These are phyloP conservation scores for Scheffersomyces stambukii DNA, from an alignment of 1,139 yeast species.

Conservation along the genomic window DNA sequence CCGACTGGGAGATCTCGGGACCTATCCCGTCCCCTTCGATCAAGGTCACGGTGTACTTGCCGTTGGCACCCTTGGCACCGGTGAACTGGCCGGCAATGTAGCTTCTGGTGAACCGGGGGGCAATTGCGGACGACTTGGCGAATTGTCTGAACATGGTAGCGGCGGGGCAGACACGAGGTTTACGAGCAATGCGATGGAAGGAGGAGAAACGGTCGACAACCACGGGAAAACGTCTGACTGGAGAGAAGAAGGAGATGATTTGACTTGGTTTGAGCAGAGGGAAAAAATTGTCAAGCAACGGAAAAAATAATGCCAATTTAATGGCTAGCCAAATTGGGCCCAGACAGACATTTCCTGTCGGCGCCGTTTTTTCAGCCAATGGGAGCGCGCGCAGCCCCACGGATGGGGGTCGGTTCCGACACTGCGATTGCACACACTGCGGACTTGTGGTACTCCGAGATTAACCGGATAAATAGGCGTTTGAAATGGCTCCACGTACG, in stretches of 20 bases:
- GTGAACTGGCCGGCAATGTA: conserved; percentile 50
- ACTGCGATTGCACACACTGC: too few relatives aligned
- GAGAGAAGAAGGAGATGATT: conserved; percentile 1
- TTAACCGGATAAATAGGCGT: too few relatives aligned
- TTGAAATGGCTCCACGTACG: too few relatives aligned
- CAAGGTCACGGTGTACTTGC: conserved; percentile 87
- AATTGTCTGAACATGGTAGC: conserved; percentile 41
- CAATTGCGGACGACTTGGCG: conserved; percentile 25
- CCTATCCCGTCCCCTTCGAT: conserved; percentile 99
- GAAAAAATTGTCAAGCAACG: not conserved
- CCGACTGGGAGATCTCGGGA: conserved; percentile 89
- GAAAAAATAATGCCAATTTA: too few relatives aligned
- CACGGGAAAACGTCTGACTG: conserved; percentile 1
- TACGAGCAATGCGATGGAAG: not conserved
- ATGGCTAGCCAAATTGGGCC: too few relatives aligned
- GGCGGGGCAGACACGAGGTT: not conserved
- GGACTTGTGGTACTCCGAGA: too few relatives aligned
- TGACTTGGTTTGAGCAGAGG: conserved; percentile 4
- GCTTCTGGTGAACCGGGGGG: conserved; percentile 43
- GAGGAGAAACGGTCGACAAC: conserved; percentile 1
- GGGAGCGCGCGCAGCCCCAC: too few relatives aligned
- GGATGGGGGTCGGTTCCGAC: too few relatives aligned
- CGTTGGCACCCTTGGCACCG: conserved; percentile 45
- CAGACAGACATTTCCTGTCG: too few relatives aligned
- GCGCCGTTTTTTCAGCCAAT: too few relatives aligned